phyloP scores from a whole-genome alignment of 2,329 filamentous ascomycete species.

The Colletotrichum coccodes region DNA sequence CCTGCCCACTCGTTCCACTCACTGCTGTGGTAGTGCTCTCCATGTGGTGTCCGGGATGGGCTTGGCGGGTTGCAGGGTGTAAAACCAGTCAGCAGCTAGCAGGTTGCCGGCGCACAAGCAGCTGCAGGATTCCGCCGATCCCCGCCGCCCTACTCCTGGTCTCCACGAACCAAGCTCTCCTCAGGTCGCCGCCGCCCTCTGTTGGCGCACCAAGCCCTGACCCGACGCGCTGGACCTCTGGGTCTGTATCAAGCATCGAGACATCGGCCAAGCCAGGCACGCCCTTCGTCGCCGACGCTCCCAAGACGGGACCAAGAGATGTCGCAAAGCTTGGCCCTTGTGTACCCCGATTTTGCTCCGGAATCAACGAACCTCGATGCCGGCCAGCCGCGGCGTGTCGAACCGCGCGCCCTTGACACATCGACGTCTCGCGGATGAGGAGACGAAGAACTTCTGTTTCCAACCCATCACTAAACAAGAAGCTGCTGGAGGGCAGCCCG shows the following conservation, averaged over 20 bases:
- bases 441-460: neutral
- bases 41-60: neutral
- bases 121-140: neutral
- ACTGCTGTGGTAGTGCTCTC: too few relatives aligned
- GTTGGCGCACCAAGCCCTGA: neutral
- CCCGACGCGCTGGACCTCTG: neutral
- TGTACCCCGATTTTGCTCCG: neutral
- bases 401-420: neutral
- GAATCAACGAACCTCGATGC: neutral
- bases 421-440: neutral
- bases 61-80: neutral
- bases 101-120: neutral
- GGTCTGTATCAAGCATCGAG: neutral
- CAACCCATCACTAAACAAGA: neutral
- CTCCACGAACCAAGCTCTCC: neutral
- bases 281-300: neutral
- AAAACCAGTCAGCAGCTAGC: neutral
- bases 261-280: neutral
- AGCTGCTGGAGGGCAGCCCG: neutral
- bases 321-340: neutral
- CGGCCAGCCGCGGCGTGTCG: neutral
- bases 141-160: neutral
- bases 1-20: too few relatives aligned
- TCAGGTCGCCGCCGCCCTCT: neutral
- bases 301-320: constrained; percentile 2